These are phyloP conservation scores for Tagetes erecta DNA, from an alignment of 129 eudicot genomes.

Conservation along the genomic window DNA sequence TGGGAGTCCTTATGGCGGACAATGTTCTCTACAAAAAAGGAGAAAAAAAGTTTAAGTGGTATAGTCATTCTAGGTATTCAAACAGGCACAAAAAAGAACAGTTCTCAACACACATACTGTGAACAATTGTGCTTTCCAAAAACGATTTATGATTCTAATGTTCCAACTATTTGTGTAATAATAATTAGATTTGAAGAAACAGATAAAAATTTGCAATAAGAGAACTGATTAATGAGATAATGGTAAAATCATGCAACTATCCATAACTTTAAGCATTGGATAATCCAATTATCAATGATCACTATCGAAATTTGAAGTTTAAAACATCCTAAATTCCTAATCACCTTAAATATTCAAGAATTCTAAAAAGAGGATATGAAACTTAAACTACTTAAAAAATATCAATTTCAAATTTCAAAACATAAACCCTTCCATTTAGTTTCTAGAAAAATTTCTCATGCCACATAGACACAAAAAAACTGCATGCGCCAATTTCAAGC, in stretches of 20 bases:
- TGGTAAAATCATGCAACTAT: background rate
- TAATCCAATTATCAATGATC: background rate
- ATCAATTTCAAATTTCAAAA: no score
- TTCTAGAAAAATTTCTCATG: slow-evolving; percentile 12
- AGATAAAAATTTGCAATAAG: background rate
- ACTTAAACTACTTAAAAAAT: background rate
- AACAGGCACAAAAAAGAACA: background rate
- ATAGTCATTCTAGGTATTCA: background rate
- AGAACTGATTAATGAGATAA: background rate
- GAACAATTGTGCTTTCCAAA: background rate
- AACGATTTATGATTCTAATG: background rate
- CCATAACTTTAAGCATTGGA: background rate
- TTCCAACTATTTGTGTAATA: background rate
- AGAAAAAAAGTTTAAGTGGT: slow-evolving; percentile 2
- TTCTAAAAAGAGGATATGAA: background rate
- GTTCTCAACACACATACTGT: background rate
- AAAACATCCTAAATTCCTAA: background rate
- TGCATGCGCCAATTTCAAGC: background rate
- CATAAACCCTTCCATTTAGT: background rate
- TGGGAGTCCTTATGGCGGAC: slow-evolving; percentile 70
- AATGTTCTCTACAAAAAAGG: slow-evolving; percentile 55
- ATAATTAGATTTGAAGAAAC: background rate
- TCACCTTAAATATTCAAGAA: background rate
- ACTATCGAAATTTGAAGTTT: background rate
- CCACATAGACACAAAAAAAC: background rate